Evolutionary conservation across 768 basidiomycete species (phyloP), one percentile per base, ranked within the genome.

Genomic region (Phlegmacium glaucopus): DNA sequence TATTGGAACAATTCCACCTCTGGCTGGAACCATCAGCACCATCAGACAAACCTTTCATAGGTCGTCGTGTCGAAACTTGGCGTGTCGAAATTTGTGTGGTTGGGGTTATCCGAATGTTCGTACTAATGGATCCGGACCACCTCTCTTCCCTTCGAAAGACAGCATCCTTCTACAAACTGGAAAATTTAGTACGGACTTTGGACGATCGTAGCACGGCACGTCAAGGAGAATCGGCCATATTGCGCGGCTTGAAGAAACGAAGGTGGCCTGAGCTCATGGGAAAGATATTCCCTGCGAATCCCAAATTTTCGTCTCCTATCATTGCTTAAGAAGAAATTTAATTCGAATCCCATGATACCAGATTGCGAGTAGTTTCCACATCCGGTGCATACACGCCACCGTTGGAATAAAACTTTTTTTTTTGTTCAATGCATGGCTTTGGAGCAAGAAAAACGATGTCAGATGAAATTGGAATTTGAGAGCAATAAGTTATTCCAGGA

Each of bases 41-140:
- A 5, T 22, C 22, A n/a, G n/a, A 49, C 22, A 44, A 46, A 8
- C 35, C 45, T 25, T 34, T 35, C 9, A 35, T 37, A 8, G 30
- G 27, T 29, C 42, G n/a, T n/a, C n/a, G n/a, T n/a, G n/a, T n/a
- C n/a, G n/a, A n/a, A n/a, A n/a, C n/a, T n/a, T n/a, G n/a, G n/a
- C n/a, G 47, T 1, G 43, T 52, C 3, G 47, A 52, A 35, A 45
- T 36, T 5, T 53, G 52, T 17, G 49, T 46, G 7, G 39, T 49
- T 12, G 52, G 48, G 8, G 45, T 47, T 18, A 53, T 40, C 9
- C 34, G 44, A 22, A 40, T 50, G 11, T 53, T 50, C 26, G 39
- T 27, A 12, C 22, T 47, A 28, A 49, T 45, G 32, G 36, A 42
- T 32, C 12, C 9, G 12, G 13, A 28, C 6, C 27, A 34, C 16